Conservation (phyloP, 352 stramenopile genomes). For the Phytophthora cajani region DNA sequence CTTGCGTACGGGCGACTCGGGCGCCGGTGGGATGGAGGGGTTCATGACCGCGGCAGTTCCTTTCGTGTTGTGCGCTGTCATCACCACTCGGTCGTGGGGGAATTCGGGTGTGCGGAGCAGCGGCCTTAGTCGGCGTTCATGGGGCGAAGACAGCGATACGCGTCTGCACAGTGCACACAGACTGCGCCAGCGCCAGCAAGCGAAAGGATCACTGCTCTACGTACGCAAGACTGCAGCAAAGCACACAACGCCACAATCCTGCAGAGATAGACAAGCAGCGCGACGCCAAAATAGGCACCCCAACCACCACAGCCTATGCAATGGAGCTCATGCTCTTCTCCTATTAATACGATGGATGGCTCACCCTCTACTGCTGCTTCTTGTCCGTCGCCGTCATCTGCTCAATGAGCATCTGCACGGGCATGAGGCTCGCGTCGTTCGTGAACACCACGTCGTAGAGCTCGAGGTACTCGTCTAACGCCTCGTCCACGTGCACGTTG, state of each 20-base stretch:
- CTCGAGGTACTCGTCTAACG: conserved; percentile 60
- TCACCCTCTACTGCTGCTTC: conserved; percentile 7
- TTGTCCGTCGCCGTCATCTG: conserved; percentile 28
- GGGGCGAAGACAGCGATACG: conserved; percentile 16
- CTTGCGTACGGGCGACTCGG: conserved; percentile 26
- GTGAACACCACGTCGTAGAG: conserved; percentile 69
- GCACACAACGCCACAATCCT: conserved; percentile 22
- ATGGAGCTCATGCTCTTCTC: not conserved
- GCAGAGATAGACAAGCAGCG: conserved; percentile 22
- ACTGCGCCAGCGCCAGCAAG: conserved; percentile 13
- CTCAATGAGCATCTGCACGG: conserved; percentile 51
- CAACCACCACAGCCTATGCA: conserved; percentile 8
- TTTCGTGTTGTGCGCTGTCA: conserved; percentile 38
- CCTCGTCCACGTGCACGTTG: conserved; percentile 67
- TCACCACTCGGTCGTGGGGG: conserved; percentile 11
- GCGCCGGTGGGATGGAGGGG: conserved; percentile 20
- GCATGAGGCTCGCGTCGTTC: conserved; percentile 56
- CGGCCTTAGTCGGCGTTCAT: conserved; percentile 24
- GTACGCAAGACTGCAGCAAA: conserved; percentile 21
- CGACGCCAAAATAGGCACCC: conserved; percentile 25
- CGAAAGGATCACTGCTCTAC: conserved; percentile 33
- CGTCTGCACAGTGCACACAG: not conserved
- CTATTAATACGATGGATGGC: conserved; percentile 31
- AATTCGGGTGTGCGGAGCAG: not conserved
- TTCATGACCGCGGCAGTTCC: conserved; percentile 34